Conservation (phyloP, 2,329 filamentous ascomycete species). For the Epichloe glyceriae region DNA sequence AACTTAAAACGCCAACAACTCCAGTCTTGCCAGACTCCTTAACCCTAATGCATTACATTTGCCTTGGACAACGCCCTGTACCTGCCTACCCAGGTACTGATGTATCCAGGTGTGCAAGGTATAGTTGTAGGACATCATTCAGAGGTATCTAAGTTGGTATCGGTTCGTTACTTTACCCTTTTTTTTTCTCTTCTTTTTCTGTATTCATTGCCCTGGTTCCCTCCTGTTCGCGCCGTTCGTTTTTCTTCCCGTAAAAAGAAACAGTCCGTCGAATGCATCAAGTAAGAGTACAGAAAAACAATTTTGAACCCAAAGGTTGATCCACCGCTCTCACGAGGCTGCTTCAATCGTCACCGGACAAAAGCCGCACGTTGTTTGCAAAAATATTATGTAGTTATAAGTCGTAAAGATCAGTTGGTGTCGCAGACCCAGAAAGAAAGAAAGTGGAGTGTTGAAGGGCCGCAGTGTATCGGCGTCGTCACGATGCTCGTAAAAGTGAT, state of each 20-base stretch:
- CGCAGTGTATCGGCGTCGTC: neutral
- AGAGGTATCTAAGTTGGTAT: conserved; percentile 1
- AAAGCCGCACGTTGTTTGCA: neutral
- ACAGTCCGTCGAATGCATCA: neutral
- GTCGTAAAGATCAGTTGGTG: neutral
- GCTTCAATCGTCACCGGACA: neutral
- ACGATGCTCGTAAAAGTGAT: neutral
- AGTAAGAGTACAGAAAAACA: neutral
- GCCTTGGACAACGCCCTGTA: neutral
- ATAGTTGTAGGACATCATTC: neutral
- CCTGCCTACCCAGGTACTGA: neutral
- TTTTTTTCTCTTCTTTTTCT: neutral
- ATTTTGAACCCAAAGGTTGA: neutral
- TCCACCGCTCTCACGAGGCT: neutral
- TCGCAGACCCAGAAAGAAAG: neutral
- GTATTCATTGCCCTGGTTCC: neutral
- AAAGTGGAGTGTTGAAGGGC: neutral
- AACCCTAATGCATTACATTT: neutral
- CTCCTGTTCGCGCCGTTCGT: neutral
- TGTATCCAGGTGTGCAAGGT: neutral
- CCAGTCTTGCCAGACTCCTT: neutral
- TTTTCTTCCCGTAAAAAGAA: neutral
- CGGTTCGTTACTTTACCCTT: neutral
- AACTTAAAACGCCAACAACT: conserved; percentile 2
- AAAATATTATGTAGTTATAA: neutral